Evolutionary conservation across 495 filamentous ascomycete genomes (phyloP).

Genomic region (Aspergillus cavernicola): DNA sequence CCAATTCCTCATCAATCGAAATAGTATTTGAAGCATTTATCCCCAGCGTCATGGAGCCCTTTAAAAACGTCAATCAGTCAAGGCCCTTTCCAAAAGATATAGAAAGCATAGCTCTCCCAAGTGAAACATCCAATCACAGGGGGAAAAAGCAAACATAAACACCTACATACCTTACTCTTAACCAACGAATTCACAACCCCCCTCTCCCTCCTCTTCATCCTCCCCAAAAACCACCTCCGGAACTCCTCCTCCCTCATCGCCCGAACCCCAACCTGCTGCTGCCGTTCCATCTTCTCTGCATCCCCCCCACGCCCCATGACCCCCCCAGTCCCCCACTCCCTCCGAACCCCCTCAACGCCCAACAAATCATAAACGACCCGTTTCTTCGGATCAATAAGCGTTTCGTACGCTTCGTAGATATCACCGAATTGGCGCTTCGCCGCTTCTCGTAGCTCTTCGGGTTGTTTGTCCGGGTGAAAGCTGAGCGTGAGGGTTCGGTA

Average conservation of each 20-base stretch:
- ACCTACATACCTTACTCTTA: conserved; percentile 33
- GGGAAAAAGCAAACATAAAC: background rate
- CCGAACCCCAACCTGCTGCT: conserved; percentile 38
- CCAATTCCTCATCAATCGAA: conserved; percentile 27
- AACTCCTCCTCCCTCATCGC: conserved; percentile 46
- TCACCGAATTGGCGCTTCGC: conserved; percentile 47
- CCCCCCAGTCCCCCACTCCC: conserved; percentile 38
- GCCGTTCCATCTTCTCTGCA: conserved; percentile 17
- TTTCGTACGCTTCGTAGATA: conserved; percentile 53
- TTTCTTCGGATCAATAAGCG: conserved; percentile 51
- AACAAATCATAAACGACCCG: conserved; percentile 52
- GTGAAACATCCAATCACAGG: background rate
- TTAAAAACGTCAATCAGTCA: background rate
- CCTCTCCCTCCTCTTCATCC: conserved; percentile 43
- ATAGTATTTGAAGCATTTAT: conserved; percentile 42
- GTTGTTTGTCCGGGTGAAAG: conserved; percentile 59
- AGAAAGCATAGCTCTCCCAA: too few relatives aligned
- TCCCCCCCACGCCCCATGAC: conserved; percentile 33
- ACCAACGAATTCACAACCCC: conserved; percentile 42
- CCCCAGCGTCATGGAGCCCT: conserved; percentile 37
- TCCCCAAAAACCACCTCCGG: conserved; percentile 46
- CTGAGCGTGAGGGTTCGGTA: conserved; percentile 51
- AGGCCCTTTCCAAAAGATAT: too few relatives aligned
- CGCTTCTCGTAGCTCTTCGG: conserved; percentile 40
- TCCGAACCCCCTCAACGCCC: conserved; percentile 42